Conservation (phyloP, 306 rosid species). For the Vigna hirtella region DNA sequence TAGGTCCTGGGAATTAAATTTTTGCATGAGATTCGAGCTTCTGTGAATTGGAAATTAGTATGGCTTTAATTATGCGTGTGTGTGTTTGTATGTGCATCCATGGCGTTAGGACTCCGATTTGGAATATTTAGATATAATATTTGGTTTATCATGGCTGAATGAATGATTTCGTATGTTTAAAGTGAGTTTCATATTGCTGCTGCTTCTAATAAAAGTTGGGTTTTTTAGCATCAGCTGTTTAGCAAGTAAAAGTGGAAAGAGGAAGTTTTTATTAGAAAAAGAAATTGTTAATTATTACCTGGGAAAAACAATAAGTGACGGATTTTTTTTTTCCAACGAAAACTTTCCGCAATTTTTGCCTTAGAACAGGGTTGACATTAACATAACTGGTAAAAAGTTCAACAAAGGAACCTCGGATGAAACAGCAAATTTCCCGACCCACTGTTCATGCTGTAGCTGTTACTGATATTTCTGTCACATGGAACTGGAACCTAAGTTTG, state of each 20-base stretch:
- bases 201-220: neutral
- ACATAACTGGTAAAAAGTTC: neutral
- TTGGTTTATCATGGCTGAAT: neutral
- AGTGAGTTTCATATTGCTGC: constrained; percentile 13
- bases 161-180: neutral
- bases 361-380: neutral
- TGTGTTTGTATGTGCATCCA: neutral
- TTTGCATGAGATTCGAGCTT: neutral
- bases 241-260: neutral
- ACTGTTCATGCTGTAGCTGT: neutral
- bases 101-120: neutral
- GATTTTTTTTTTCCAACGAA: neutral
- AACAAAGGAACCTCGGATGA: neutral
- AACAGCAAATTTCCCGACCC: constrained; percentile 3
- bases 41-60: neutral
- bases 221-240: neutral
- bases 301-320: neutral
- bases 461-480: constrained; percentile 13
- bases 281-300: neutral
- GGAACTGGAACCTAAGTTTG: neutral
- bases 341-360: neutral
- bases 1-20: neutral
- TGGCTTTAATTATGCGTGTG: neutral
- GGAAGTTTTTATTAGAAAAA: neutral
- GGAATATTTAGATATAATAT: neutral